phyloP scores from a whole-genome alignment of 2,329 filamentous ascomycete species.

The Calonectria montana region DNA sequence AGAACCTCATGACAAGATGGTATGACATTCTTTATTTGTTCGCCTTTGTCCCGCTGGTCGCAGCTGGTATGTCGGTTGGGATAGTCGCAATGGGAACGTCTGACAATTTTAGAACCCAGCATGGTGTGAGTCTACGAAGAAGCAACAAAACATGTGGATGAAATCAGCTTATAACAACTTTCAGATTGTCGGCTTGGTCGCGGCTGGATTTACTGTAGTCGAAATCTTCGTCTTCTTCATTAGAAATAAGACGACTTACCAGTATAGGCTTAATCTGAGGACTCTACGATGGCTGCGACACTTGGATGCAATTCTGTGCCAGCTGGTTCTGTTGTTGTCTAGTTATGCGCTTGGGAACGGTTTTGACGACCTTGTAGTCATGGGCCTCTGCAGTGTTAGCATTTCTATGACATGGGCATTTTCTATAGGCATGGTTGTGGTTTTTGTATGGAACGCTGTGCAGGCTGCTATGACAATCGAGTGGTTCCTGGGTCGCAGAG shows the following conservation, averaged over 20 bases:
- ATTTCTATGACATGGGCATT: neutral
- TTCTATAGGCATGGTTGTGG: neutral
- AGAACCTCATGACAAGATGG: neutral
- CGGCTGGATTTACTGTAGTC: neutral
- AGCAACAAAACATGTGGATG: neutral
- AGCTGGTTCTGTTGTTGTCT: neutral
- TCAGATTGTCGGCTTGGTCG: neutral
- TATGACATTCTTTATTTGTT: neutral
- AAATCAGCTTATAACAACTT: neutral
- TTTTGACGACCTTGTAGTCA: neutral
- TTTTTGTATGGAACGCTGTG: neutral
- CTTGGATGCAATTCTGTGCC: neutral
- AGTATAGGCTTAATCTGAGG: neutral
- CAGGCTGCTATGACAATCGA: neutral
- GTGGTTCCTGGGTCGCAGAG: neutral
- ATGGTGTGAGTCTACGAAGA: neutral
- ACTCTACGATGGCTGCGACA: neutral
- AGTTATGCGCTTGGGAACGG: neutral
- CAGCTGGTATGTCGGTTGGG: neutral
- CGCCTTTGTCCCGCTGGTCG: neutral
- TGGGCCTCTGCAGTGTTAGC: neutral
- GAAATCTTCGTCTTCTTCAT: neutral
- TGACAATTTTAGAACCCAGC: neutral
- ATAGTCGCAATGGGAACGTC: neutral
- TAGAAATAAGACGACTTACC: neutral